Evolutionary conservation across 148 eudicot genomes (phyloP), one percentile per base, ranked within the genome.

Genomic region (Nepenthes gracilis): DNA sequence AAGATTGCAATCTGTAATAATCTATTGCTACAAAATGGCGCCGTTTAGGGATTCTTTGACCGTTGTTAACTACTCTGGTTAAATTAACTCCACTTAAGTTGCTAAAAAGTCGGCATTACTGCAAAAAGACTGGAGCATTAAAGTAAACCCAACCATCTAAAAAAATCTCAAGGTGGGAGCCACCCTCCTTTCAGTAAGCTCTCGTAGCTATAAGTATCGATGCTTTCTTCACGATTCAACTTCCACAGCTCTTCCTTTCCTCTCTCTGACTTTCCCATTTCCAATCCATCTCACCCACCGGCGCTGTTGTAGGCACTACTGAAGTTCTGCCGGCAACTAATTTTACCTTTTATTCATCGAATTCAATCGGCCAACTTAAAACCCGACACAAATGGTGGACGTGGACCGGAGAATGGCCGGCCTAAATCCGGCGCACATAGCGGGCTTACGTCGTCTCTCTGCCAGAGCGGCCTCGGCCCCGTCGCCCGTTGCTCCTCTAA

Each of bases 391-490:
- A 56, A 91, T 92, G 97, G 96, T 92, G 13, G 97, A 92, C 74
- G 96, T 92, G 0, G 96, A 92, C 74, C 77, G 96, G 58, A 80
- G 98, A 71, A 85, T 88, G 84, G 63, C 80, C 54, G 86, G 88
- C 34, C 75, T 88, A 1, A 92, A 88, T 77, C 90, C 88, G 38
- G 80, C 94, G 38, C 96, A 88, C 60, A 9, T 84, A 1, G 98
- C 98, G 65, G 96, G 90, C 1, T 86, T 92, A 53, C 94, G 96
- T 55, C 98, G 98, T 2, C 94, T 91, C 64, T 92, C 98, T 2
- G 90, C 94, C 35, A 73, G 98, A 1, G 98, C 98, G 32, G 86
- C 85, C 48, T 64, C 96, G 61, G 72, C 85, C 2, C 55, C 55
- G 1, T 52, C 55, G 8, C 36, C 67, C 6, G 47, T 59, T 10